Conservation (phyloP, 73 alveolate species). For the Durusdinium trenchii region DNA sequence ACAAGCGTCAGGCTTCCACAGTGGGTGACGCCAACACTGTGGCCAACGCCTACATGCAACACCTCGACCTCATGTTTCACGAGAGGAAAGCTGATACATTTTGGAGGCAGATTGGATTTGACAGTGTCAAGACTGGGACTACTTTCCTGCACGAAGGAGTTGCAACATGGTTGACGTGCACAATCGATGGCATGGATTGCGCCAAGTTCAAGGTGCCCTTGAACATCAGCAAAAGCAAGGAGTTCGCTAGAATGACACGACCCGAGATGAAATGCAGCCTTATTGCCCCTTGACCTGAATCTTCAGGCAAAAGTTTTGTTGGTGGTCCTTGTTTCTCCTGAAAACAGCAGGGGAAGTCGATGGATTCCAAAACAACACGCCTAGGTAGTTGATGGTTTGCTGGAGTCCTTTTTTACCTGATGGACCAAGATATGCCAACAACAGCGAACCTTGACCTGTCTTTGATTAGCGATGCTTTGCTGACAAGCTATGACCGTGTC, state of each 20-base stretch:
- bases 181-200: constrained; percentile 26
- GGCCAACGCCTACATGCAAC: background rate
- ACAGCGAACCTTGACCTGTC: constrained; percentile 13
- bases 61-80: background rate
- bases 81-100: background rate
- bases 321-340: no score
- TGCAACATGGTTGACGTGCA: background rate
- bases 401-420: constrained; percentile 14
- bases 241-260: background rate
- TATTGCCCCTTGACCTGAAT: no score
- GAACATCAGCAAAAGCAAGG: background rate
- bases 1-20: background rate
- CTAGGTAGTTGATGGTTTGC: background rate
- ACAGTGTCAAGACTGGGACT: background rate
- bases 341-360: no score
- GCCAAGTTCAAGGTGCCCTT: constrained; percentile 21
- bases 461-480: background rate
- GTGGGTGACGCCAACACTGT: background rate
- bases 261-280: no score
- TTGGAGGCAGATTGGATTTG: background rate
- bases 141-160: background rate
- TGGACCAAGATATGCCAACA: background rate
- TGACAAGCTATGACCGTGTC: background rate
- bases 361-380: no score
- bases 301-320: no score